Conservation (phyloP, 1,139 yeast genomes). For the Zygosaccharomyces pseudobailii region DNA sequence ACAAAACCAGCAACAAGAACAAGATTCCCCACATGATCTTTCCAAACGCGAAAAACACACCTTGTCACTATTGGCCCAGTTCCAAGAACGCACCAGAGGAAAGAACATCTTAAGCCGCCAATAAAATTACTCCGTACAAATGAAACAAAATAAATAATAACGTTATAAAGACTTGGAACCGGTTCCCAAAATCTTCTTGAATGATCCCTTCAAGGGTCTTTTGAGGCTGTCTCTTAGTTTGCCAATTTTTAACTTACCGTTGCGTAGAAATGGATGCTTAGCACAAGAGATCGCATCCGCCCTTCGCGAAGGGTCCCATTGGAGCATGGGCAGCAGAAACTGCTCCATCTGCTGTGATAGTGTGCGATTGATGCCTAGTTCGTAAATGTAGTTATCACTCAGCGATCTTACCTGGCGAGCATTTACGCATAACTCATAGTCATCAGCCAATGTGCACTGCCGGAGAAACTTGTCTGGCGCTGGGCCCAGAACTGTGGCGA, state of each 20-base stretch:
- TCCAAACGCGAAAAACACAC: conserved; percentile 26
- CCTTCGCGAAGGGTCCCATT: conserved; percentile 52
- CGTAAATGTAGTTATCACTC: neutral
- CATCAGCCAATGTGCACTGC: conserved; percentile 45
- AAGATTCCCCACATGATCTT: neutral
- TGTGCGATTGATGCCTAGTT: neutral
- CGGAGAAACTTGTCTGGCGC: conserved; percentile 49
- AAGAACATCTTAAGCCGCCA: conserved; percentile 9
- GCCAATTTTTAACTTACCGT: neutral
- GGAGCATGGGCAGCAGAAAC: conserved; percentile 56
- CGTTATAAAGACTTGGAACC: neutral
- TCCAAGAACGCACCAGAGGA: conserved; percentile 18
- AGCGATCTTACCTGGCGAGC: conserved; percentile 26
- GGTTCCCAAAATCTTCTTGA: neutral
- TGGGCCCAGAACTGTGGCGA: conserved; percentile 37
- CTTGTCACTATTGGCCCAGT: conserved; percentile 19
- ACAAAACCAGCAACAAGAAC: neutral
- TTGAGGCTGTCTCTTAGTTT: neutral
- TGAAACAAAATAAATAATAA: neutral
- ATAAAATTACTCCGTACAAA: neutral
- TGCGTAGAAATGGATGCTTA: conserved; percentile 1
- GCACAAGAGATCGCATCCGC: conserved; percentile 48
- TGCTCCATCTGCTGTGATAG: conserved; percentile 45
- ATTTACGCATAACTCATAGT: neutral
- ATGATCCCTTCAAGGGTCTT: neutral